Evolutionary conservation across 305 asterid species (phyloP).

Genomic region (Solanum hybrid): DNA sequence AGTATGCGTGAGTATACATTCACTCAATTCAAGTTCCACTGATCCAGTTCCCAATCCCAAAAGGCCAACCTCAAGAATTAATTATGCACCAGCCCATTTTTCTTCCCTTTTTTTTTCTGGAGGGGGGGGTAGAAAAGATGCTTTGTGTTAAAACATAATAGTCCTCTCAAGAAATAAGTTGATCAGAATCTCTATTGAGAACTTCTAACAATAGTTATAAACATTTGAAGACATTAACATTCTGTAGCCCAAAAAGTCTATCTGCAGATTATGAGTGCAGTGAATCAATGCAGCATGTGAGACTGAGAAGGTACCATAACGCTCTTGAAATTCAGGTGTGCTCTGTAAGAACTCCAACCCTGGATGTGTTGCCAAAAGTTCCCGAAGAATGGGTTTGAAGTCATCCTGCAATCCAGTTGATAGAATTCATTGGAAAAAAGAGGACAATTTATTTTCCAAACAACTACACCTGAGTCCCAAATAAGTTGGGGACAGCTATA

Average conservation of each 20-base stretch:
- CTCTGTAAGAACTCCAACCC: conserved; percentile 95
- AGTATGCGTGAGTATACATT: not conserved
- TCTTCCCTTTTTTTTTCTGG: not conserved
- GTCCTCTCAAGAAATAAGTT: not conserved
- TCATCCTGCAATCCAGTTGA: conserved; percentile 50
- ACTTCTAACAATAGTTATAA: not conserved
- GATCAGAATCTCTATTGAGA: not conserved
- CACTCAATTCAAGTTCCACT: not conserved
- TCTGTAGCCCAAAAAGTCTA: not conserved
- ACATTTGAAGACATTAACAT: not conserved
- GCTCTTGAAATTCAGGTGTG: conserved; percentile 98
- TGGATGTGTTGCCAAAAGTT: conserved; percentile 92
- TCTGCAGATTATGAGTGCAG: not conserved
- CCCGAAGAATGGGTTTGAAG: conserved; percentile 87
- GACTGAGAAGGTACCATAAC: conserved; percentile 62
- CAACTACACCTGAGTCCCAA: not conserved
- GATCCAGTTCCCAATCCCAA: not conserved
- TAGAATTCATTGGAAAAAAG: not conserved
- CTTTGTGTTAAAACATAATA: too few species aligned
- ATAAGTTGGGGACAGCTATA: not conserved
- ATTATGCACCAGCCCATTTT: not conserved
- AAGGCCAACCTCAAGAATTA: not conserved
- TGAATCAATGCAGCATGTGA: not conserved
- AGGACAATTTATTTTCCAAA: not conserved
- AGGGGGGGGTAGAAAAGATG: not conserved